Evolutionary conservation across 352 stramenopile species (phyloP).

Genomic region (Phytopythium cucurbitacearum): DNA sequence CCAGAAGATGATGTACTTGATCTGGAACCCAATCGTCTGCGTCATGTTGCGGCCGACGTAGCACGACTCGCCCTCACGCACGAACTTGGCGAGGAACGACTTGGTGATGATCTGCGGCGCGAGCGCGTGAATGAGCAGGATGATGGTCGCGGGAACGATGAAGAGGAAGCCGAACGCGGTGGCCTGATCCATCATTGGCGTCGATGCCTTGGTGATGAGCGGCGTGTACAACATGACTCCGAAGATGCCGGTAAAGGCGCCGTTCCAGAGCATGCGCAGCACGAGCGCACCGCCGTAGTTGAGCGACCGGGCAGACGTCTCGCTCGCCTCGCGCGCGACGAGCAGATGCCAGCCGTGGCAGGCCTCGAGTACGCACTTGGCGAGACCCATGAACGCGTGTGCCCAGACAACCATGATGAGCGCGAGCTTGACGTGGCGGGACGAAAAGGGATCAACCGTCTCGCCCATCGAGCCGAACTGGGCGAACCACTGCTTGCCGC

Average conservation of each 20-base stretch:
- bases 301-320: constrained; percentile 48
- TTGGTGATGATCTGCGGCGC: constrained; percentile 37
- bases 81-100: constrained; percentile 63
- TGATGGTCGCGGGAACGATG: constrained; percentile 31
- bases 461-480: constrained; percentile 57
- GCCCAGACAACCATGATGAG: constrained; percentile 48
- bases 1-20: constrained; percentile 71
- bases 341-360: constrained; percentile 62
- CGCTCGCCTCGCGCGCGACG: constrained; percentile 24
- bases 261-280: constrained; percentile 67
- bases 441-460: constrained; percentile 44
- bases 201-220: constrained; percentile 27
- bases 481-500: constrained; percentile 48
- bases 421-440: constrained; percentile 61
- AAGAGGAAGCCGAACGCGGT: constrained; percentile 25
- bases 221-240: constrained; percentile 58
- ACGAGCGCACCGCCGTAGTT: constrained; percentile 57
- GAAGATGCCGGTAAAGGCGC: constrained; percentile 50
- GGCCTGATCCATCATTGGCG: constrained; percentile 37
- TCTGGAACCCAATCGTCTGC: constrained; percentile 43
- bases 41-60: constrained; percentile 70
- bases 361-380: constrained; percentile 57
- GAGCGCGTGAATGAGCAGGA: constrained; percentile 45
- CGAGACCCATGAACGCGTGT: constrained; percentile 40
- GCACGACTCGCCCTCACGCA: constrained; percentile 61